These are phyloP conservation scores for Verbascum thapsus DNA, from an alignment of 257 asterid species.

Conservation along the genomic window DNA sequence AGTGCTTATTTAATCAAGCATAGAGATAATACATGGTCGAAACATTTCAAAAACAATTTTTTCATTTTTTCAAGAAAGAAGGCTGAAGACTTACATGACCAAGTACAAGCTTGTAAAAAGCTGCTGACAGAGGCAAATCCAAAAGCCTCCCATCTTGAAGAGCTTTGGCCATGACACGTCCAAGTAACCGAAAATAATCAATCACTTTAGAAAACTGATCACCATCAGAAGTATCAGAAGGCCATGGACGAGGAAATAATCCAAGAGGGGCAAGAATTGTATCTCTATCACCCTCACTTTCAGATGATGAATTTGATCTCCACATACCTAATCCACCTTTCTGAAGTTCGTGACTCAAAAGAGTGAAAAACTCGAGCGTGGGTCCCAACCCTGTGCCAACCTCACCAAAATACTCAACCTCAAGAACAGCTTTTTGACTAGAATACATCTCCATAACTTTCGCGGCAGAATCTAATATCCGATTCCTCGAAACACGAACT, in stretches of 20 bases:
- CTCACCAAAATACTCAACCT: conserved; percentile 99
- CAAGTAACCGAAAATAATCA: conserved; percentile 82
- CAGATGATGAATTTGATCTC: conserved; percentile 57
- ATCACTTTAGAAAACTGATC: conserved; percentile 63
- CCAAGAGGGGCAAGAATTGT: conserved; percentile 81
- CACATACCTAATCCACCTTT: conserved; percentile 84
- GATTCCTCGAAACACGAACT: conserved; percentile 93
- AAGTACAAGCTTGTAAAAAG: conserved; percentile 84
- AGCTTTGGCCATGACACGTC: conserved; percentile 96
- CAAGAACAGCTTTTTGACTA: conserved; percentile 97
- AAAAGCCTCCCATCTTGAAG: conserved; percentile 98
- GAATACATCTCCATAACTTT: conserved; percentile 99
- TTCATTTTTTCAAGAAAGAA: neutral
- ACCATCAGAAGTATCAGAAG: conserved; percentile 69
- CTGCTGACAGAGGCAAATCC: conserved; percentile 84
- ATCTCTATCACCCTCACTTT: conserved; percentile 44
- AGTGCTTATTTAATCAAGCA: too few relatives aligned
- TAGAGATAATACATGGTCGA: neutral
- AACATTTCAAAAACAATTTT: neutral
- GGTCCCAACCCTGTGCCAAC: conserved; percentile 99
- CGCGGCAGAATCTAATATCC: conserved; percentile 92
- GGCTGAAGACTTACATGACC: conserved; percentile 63
- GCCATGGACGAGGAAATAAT: conserved; percentile 94
- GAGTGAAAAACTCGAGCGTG: conserved; percentile 93
- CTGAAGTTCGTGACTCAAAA: conserved; percentile 92